Conservation (phyloP, 768 basidiomycete genomes). For the Mycena crocata region DNA sequence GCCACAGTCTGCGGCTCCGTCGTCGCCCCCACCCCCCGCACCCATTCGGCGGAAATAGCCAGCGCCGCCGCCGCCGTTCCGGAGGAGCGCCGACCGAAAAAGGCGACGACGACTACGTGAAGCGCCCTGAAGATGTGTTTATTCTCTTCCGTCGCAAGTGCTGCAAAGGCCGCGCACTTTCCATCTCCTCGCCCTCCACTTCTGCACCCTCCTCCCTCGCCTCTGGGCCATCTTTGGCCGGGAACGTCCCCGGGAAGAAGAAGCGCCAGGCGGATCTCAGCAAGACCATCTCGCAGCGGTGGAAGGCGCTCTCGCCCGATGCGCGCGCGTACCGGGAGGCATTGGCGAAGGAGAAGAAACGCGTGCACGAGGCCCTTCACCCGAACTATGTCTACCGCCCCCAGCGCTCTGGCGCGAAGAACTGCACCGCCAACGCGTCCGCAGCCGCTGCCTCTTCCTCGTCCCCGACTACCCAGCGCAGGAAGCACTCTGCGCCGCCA, state of each 20-base stretch:
- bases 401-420: slow-evolving; percentile 60
- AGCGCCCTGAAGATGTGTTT: slow-evolving; percentile 77
- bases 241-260: slow-evolving; percentile 59
- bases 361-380: slow-evolving; percentile 79
- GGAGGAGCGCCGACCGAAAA: slow-evolving; percentile 66
- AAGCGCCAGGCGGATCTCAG: slow-evolving; percentile 83
- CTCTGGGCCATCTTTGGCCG: slow-evolving; percentile 22
- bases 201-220: slow-evolving; percentile 15
- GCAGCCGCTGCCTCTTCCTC: background rate
- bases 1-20: slow-evolving; percentile 2
- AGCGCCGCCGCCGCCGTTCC: background rate
- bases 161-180: slow-evolving; percentile 67
- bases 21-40: slow-evolving; percentile 1
- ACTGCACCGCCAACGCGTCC: slow-evolving; percentile 34
- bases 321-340: slow-evolving; percentile 82
- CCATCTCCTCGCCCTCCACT: background rate
- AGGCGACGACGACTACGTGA: slow-evolving; percentile 88
- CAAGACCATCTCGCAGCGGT: slow-evolving; percentile 84
- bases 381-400: slow-evolving; percentile 86
- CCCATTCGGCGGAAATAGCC: slow-evolving; percentile 12
- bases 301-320: slow-evolving; percentile 76
- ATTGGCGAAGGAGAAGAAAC: slow-evolving; percentile 82
- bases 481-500: slow-evolving; percentile 9
- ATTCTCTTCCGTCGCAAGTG: slow-evolving; percentile 86
- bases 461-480: background rate